A percentile compares a stretch with the other conserved stretches of the same genome.
phyloP scores from a whole-genome alignment of 2,329 filamentous ascomycete genomes.

The Sordariomycetes sp. region DNA sequence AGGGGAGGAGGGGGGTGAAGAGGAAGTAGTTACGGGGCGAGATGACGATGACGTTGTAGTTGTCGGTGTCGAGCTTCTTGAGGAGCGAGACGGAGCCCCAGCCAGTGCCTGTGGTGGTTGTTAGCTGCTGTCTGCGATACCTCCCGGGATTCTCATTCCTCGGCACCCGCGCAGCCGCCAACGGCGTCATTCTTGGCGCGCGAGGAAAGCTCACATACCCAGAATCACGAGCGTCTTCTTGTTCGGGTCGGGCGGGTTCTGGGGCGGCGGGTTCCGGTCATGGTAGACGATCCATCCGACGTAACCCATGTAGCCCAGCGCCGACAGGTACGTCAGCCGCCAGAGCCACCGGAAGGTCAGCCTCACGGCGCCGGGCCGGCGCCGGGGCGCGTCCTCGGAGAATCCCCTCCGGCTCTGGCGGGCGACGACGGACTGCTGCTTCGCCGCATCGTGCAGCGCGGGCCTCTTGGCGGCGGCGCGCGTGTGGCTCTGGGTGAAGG shows the following conservation, averaged over 20 bases:
- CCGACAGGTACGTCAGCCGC: slow-evolving; percentile 67
- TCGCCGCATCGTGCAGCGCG: slow-evolving; percentile 9
- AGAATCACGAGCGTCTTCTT: slow-evolving; percentile 98
- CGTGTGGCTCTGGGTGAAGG: slow-evolving; percentile 12
- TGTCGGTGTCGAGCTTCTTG: slow-evolving; percentile 96
- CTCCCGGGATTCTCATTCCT: not conserved
- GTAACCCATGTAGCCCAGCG: slow-evolving; percentile 56
- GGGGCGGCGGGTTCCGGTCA: slow-evolving; percentile 68
- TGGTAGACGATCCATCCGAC: slow-evolving; percentile 72
- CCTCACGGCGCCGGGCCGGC: slow-evolving; percentile 47
- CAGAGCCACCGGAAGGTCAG: slow-evolving; percentile 65
- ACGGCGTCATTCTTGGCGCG: not conserved
- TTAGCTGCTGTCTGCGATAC: not conserved
- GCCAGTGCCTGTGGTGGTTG: slow-evolving; percentile 56
- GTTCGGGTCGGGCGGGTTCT: slow-evolving; percentile 62
- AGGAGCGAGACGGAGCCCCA: slow-evolving; percentile 93
- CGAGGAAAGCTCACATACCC: slow-evolving; percentile 42
- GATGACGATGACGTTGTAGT: slow-evolving; percentile 98
- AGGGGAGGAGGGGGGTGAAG: slow-evolving; percentile 93
- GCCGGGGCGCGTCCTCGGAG: slow-evolving; percentile 34
- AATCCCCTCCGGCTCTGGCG: slow-evolving; percentile 14
- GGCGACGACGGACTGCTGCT: slow-evolving; percentile 13
- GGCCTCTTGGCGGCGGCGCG: slow-evolving; percentile 7
- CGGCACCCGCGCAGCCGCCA: no score
- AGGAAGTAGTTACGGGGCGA: slow-evolving; percentile 99